phyloP scores from a whole-genome alignment of 495 filamentous ascomycete genomes.

The Penicillium mononematosum region DNA sequence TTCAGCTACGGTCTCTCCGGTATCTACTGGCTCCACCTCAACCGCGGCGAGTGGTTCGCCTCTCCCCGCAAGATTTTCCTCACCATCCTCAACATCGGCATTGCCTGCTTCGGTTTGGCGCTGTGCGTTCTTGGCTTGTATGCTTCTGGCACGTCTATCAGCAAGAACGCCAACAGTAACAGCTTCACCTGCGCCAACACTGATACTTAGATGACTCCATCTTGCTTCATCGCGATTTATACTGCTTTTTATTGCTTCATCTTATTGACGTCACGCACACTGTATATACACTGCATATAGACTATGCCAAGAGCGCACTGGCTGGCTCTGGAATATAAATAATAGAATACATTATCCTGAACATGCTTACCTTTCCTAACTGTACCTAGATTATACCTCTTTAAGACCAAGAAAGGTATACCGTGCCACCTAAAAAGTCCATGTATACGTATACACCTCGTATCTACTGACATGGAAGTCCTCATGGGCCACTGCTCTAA shows the following conservation, averaged over 20 bases:
- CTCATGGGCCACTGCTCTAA: no score
- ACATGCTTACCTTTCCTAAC: not conserved
- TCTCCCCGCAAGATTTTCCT: slow-evolving; percentile 35
- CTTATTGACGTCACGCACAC: not conserved
- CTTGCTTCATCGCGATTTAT: not conserved
- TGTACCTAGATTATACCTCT: not conserved
- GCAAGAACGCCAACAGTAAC: slow-evolving; percentile 30
- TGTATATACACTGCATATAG: slow-evolving; percentile 14
- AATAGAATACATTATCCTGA: slow-evolving; percentile 12
- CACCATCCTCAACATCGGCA: slow-evolving; percentile 28
- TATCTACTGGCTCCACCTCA: slow-evolving; percentile 46
- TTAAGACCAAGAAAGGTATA: not conserved
- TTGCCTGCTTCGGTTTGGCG: slow-evolving; percentile 27
- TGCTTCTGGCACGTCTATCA: slow-evolving; percentile 42
- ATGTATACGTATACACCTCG: not conserved
- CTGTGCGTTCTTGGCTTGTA: slow-evolving; percentile 42
- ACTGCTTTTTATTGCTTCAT: not conserved
- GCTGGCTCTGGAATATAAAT: slow-evolving; percentile 13
- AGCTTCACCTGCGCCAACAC: slow-evolving; percentile 39
- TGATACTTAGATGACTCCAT: slow-evolving; percentile 16
- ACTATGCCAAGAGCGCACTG: slow-evolving; percentile 9
- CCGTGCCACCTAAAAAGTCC: not conserved
- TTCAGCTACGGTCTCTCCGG: slow-evolving; percentile 46
- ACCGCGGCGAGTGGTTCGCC: slow-evolving; percentile 34
- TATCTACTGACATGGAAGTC: not conserved